A percentile compares a stretch with the other conserved stretches of the same genome.
phyloP scores from a whole-genome alignment of 192 early-diverging fungal species.

The Gigaspora rosea region DNA sequence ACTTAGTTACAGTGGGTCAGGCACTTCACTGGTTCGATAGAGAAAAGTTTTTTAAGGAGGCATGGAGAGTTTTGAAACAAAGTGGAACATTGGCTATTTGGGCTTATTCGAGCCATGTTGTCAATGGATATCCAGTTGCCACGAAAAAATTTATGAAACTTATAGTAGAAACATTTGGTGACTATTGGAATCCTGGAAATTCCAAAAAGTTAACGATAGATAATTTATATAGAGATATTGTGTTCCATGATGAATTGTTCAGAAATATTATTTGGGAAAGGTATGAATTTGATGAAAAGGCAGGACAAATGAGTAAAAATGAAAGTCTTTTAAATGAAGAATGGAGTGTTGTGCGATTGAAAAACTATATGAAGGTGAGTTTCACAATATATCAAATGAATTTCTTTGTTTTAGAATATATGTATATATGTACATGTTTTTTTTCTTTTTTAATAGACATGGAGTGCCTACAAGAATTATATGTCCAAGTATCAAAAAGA shows the following conservation, averaged over 20 bases:
- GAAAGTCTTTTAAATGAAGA: conserved; percentile 40
- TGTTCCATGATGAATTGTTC: conserved; percentile 48
- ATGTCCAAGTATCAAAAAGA: conserved; percentile 38
- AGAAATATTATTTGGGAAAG: conserved; percentile 40
- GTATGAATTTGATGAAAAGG: background rate
- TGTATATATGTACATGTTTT: too few species aligned
- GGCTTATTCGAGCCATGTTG: conserved; percentile 46
- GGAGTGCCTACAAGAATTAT: conserved; percentile 59
- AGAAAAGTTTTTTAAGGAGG: conserved; percentile 55
- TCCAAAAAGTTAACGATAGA: conserved; percentile 46
- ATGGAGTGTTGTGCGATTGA: conserved; percentile 44
- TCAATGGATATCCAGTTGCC: conserved; percentile 44
- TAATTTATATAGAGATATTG: conserved; percentile 47
- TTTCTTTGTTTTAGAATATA: background rate
- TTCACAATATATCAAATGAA: background rate
- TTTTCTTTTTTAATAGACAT: too few species aligned
- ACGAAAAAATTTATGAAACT: conserved; percentile 36
- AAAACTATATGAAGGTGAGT: conserved; percentile 49
- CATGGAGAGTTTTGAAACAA: conserved; percentile 61
- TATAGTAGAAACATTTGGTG: conserved; percentile 34
- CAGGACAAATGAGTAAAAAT: background rate
- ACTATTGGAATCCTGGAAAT: conserved; percentile 54
- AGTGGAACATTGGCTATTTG: conserved; percentile 58
- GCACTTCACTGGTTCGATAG: conserved; percentile 63
- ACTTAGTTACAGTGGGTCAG: conserved; percentile 53